phyloP scores from a whole-genome alignment of 768 basidiomycete genomes.

The Lactarius hatsudake region DNA sequence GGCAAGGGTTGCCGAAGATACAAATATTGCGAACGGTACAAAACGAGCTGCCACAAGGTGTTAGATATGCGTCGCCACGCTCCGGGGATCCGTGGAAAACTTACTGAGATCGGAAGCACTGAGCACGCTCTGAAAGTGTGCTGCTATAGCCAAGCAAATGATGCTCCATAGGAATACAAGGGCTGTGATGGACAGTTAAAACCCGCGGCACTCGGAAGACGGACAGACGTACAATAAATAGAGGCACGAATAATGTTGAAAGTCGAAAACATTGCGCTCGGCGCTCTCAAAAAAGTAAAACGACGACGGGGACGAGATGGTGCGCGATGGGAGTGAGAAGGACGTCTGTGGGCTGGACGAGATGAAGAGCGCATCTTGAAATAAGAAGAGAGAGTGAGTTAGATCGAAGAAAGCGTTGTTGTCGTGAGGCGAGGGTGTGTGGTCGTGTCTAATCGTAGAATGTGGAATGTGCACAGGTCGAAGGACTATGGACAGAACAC shows the following conservation, averaged over 20 bases:
- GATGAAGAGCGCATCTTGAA: conserved; percentile 32
- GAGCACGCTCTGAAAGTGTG: conserved; percentile 69
- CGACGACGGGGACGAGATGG: conserved; percentile 16
- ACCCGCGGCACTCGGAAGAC: background rate
- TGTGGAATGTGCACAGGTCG: conserved; percentile 22
- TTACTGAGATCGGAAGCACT: conserved; percentile 78
- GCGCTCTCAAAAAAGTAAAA: conserved; percentile 18
- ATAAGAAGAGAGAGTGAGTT: conserved; percentile 33
- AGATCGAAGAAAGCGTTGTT: conserved; percentile 34
- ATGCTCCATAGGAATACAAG: conserved; percentile 70
- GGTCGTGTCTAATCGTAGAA: conserved; percentile 17
- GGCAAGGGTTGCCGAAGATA: conserved; percentile 65
- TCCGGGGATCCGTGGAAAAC: conserved; percentile 30
- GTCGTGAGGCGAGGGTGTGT: conserved; percentile 28
- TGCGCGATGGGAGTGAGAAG: conserved; percentile 21
- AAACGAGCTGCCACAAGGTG: conserved; percentile 61
- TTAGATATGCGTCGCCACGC: background rate
- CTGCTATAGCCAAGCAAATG: conserved; percentile 77
- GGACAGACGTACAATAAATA: conserved; percentile 56
- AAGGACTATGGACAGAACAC: conserved; percentile 16
- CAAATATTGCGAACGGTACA: conserved; percentile 82
- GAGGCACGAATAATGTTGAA: conserved; percentile 68
- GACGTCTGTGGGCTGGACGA: conserved; percentile 32
- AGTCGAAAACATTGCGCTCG: conserved; percentile 58
- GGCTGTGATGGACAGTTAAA: conserved; percentile 39